Evolutionary conservation across 2,329 filamentous ascomycete species (phyloP).

Genomic region (Penicillium griseofulvum): DNA sequence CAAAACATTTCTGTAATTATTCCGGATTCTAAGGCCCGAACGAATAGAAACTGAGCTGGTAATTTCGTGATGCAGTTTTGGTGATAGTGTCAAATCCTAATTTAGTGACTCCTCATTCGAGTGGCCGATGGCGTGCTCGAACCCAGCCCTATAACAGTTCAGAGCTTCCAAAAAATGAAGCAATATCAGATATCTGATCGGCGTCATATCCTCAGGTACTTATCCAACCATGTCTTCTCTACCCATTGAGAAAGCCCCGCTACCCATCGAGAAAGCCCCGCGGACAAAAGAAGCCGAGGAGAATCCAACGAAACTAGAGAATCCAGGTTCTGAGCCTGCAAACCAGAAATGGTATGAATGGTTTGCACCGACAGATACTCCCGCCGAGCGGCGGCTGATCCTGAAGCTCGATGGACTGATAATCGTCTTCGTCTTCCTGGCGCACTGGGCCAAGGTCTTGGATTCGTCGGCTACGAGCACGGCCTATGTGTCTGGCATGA

Average conservation of each 20-base stretch:
- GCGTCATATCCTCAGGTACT: not conserved
- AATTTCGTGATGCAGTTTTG: not conserved
- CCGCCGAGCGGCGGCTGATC: constrained; percentile 17
- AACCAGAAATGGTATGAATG: constrained; percentile 21
- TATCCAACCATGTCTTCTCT: not conserved
- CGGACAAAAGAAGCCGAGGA: not conserved
- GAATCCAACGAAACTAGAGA: not conserved
- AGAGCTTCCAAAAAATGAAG: not conserved
- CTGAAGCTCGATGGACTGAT: constrained; percentile 20
- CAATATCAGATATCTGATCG: not conserved
- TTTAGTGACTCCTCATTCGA: not conserved
- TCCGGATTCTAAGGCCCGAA: not conserved
- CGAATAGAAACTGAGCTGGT: not conserved
- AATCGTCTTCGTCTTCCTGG: constrained; percentile 20
- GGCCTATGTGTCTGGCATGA: constrained; percentile 25
- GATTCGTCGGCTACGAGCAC: constrained; percentile 23
- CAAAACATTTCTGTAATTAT: not conserved
- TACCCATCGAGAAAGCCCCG: constrained; percentile 6
- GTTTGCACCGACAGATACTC: constrained; percentile 20
- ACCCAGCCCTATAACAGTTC: not conserved
- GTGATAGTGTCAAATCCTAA: not conserved
- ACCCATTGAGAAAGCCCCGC: constrained; percentile 5
- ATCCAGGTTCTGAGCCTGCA: not conserved
- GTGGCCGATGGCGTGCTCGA: constrained; percentile 4
- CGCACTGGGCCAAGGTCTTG: constrained; percentile 19